A percentile compares a stretch with the other conserved stretches of the same genome.
Conservation (phyloP, 805 yeast species). For the Komagataella ulmi region DNA sequence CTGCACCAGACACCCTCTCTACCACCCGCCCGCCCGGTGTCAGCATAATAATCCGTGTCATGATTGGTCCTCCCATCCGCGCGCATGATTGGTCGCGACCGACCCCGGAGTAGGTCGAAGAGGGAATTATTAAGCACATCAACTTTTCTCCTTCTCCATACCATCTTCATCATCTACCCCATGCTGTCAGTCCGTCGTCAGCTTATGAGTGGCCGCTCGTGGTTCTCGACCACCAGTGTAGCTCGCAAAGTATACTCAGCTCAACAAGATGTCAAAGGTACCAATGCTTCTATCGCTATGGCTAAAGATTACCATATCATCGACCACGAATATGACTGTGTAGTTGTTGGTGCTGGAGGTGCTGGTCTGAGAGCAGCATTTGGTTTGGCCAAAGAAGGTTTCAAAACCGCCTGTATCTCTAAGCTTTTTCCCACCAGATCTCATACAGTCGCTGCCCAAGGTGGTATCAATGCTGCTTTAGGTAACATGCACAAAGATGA, state of each 20-base stretch:
- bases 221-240: constrained; percentile 15
- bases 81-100: not conserved
- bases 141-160: not conserved
- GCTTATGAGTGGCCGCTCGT: constrained; percentile 8
- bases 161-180: constrained; percentile 2
- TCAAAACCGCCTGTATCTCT: constrained; percentile 93
- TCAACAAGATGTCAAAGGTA: constrained; percentile 29
- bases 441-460: constrained; percentile 98
- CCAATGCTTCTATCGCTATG: constrained; percentile 38
- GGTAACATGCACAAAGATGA: constrained; percentile 98
- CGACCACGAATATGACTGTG: constrained; percentile 97
- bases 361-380: constrained; percentile 98
- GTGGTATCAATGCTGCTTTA: constrained; percentile 97
- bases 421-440: constrained; percentile 97
- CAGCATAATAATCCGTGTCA: not conserved
- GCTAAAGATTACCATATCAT: constrained; percentile 75
- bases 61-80: not conserved
- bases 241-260: constrained; percentile 19
- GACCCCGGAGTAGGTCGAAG: not conserved
- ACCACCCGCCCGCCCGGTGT: not conserved
- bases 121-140: not conserved
- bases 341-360: constrained; percentile 98
- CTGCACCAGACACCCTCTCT: no score
- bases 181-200: constrained; percentile 12
- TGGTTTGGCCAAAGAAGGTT: constrained; percentile 94